Base-by-base conservation (phyloP, 2,329 filamentous ascomycete species). In the Cordyceps militaris region DNA sequence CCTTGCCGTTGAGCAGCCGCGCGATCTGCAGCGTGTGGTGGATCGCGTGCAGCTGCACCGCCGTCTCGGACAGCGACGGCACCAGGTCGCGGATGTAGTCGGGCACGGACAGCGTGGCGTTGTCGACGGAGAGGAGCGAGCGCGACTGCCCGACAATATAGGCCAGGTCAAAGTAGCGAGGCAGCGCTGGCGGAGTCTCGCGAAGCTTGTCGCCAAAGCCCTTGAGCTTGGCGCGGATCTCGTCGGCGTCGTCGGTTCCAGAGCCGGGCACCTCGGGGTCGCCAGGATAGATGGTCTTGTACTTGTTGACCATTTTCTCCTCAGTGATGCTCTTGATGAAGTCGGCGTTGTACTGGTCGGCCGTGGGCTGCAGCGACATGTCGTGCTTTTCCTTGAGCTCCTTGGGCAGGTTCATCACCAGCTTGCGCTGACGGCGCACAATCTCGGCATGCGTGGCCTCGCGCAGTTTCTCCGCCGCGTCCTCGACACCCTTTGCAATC, bases 351-450 rank as follows among this genome's bases (percentile, higher is more conserved):
- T 56, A 56, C 42, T 44, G 36, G 21, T 46, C n/a, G 19, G 42
- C 53, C 30, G 28, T 21, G n/a, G 53, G 40, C 26, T 34, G 53
- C 16, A 56, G 38, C 53, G 53, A 56, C n/a, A 34, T 47, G 11
- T 47, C 28, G 21, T 56, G 38, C 28, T 48, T 44, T 9, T 56
- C 53, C 24, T 23, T 42, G 26, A 47, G 26, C 5, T 47, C 42
- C 28, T 34, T 34, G 23, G 46, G 40, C n/a, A 56, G 40, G 11
- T 24, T 26, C 11, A 56, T 21, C 11, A 56, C 16, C 4, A 44
- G 32, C 14, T 21, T 16, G 32, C 53, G 53, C 30, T 48, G 53
- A 0, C 28, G 26, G 44, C 53, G 30, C n/a, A 36, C 11, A 2
- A 30, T 30, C 21, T 47, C 44, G 24, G 19, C 30, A 16, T 3